Evolutionary conservation across 495 filamentous ascomycete genomes (phyloP).

Genomic region (Parachaetomium inaequale): DNA sequence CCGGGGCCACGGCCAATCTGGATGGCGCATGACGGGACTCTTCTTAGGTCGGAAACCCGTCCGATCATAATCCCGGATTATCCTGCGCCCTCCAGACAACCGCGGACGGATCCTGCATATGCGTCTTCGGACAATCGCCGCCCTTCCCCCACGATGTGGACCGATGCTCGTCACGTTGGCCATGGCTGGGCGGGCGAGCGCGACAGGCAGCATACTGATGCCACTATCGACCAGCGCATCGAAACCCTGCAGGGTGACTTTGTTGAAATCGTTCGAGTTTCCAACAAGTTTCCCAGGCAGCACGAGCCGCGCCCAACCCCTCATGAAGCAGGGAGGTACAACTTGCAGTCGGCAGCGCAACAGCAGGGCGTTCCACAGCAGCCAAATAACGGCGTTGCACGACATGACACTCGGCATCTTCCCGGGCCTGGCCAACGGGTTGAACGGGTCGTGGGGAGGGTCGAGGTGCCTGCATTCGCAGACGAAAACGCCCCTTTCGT

Average conservation of each 20-base stretch:
- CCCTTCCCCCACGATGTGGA: not conserved
- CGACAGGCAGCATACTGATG: conserved; percentile 1
- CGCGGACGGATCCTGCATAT: conserved; percentile 5
- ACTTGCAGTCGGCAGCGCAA: not conserved
- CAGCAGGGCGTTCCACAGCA: not conserved
- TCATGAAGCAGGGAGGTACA: conserved; percentile 6
- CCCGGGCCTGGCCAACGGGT: not conserved
- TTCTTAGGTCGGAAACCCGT: conserved; percentile 27
- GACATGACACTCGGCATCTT: not conserved
- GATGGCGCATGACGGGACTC: conserved; percentile 21
- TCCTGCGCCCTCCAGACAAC: conserved; percentile 3
- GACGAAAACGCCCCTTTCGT: not conserved
- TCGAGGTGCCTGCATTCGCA: conserved; percentile 10
- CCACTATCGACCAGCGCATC: conserved; percentile 10
- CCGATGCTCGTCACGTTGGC: not conserved
- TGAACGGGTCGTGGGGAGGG: conserved; percentile 18
- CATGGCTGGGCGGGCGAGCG: conserved; percentile 9
- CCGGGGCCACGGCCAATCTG: conserved; percentile 22
- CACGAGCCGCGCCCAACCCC: conserved; percentile 20
- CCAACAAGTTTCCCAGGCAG: conserved; percentile 33
- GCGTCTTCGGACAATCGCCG: conserved; percentile 2
- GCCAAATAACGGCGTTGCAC: not conserved
- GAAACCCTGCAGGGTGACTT: conserved; percentile 19
- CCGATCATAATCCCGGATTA: conserved; percentile 29
- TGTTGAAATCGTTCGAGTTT: conserved; percentile 29